Conservation (phyloP, 805 yeast species). For the Candida tammaniensis region DNA sequence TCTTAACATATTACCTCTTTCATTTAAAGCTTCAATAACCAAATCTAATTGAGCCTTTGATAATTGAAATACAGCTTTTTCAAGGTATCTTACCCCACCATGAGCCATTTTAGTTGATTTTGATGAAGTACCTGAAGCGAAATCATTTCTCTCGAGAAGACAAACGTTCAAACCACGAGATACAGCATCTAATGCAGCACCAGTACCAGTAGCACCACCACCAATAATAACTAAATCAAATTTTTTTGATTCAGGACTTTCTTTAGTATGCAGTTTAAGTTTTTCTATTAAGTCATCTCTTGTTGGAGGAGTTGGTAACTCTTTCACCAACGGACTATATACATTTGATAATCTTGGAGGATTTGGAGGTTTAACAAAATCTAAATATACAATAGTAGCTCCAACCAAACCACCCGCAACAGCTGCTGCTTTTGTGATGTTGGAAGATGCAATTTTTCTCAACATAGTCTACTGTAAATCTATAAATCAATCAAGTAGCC, state of each 20-base stretch:
- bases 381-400: slow-evolving; percentile 37
- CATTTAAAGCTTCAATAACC: slow-evolving; percentile 27
- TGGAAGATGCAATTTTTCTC: slow-evolving; percentile 17
- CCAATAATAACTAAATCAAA: slow-evolving; percentile 87
- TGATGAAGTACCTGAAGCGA: slow-evolving; percentile 90
- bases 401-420: slow-evolving; percentile 35
- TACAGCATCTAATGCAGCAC: slow-evolving; percentile 87
- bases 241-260: slow-evolving; percentile 33
- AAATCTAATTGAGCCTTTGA: slow-evolving; percentile 72
- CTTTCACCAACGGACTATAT: slow-evolving; percentile 45
- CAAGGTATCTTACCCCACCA: slow-evolving; percentile 95
- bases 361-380: slow-evolving; percentile 35
- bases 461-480: no score
- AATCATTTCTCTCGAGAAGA: slow-evolving; percentile 81
- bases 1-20: slow-evolving; percentile 66
- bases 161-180: slow-evolving; percentile 90
- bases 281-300: slow-evolving; percentile 52
- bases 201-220: slow-evolving; percentile 96
- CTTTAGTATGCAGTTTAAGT: slow-evolving; percentile 23
- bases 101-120: slow-evolving; percentile 96
- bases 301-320: slow-evolving; percentile 51
- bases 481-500: no score
- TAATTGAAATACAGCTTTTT: slow-evolving; percentile 89
- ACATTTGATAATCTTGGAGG: slow-evolving; percentile 23
- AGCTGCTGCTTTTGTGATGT: slow-evolving; percentile 27